phyloP scores from a whole-genome alignment of 1,139 yeast species.

The Kodamaea sp. region DNA sequence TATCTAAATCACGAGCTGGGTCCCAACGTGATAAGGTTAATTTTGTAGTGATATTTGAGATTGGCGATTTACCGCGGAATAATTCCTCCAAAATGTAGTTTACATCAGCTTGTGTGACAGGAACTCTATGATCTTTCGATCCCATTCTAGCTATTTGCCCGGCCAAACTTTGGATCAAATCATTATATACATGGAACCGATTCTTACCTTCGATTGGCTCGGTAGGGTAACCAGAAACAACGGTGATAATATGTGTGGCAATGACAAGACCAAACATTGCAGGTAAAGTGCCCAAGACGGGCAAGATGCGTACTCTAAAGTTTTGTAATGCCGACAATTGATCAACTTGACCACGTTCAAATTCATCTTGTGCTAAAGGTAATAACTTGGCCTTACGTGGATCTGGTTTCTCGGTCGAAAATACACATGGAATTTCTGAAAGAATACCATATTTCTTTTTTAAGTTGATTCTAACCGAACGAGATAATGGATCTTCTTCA shows the following conservation, averaged over 20 bases:
- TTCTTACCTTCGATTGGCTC: slow-evolving; percentile 92
- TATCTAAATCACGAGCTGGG: slow-evolving; percentile 50
- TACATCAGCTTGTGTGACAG: slow-evolving; percentile 67
- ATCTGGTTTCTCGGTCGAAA: slow-evolving; percentile 94
- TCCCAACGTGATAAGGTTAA: slow-evolving; percentile 83
- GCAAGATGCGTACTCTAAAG: slow-evolving; percentile 89
- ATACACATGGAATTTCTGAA: slow-evolving; percentile 80
- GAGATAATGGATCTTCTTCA: slow-evolving; percentile 91
- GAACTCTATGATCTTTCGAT: slow-evolving; percentile 63
- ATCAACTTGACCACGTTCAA: slow-evolving; percentile 76
- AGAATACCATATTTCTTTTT: slow-evolving; percentile 67
- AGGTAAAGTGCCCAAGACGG: slow-evolving; percentile 95
- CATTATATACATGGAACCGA: slow-evolving; percentile 78
- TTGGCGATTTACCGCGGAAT: slow-evolving; percentile 85
- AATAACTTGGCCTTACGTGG: slow-evolving; percentile 84
- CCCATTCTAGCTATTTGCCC: slow-evolving; percentile 84
- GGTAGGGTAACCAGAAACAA: slow-evolving; percentile 80
- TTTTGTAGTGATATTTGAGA: slow-evolving; percentile 80
- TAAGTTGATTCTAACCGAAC: slow-evolving; percentile 78
- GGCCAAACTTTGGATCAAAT: slow-evolving; percentile 74
- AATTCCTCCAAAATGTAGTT: slow-evolving; percentile 89
- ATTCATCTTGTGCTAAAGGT: slow-evolving; percentile 78
- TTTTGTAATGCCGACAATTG: slow-evolving; percentile 83
- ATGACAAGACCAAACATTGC: slow-evolving; percentile 91
- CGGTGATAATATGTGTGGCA: slow-evolving; percentile 77